Evolutionary conservation across 176 grass and related monocot species (phyloP).

Genomic region (Lolium perenne): DNA sequence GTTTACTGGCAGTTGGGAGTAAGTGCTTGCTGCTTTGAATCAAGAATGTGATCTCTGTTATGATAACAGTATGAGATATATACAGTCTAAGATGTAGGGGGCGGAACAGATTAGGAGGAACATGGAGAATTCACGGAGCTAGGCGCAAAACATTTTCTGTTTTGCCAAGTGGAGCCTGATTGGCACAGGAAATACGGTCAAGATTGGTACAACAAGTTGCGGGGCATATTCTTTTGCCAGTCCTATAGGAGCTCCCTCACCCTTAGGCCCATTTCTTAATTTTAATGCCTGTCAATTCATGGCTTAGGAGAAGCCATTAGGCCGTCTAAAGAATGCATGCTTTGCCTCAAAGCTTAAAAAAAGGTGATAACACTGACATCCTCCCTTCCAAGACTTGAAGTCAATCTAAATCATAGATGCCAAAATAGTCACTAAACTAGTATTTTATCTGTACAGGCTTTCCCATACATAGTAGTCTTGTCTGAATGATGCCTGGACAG

Average conservation of each 20-base stretch:
- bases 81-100: constrained; percentile 47
- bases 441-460: constrained; percentile 18
- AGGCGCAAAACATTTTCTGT: constrained; percentile 31
- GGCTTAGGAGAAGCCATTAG: constrained; percentile 52
- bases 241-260: constrained; percentile 41
- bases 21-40: constrained; percentile 63
- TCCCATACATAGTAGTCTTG: constrained; percentile 11
- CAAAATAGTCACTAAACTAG: constrained; percentile 41
- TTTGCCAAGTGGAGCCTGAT: constrained; percentile 50
- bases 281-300: constrained; percentile 52
- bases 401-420: constrained; percentile 51
- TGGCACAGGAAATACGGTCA: constrained; percentile 49
- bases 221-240: constrained; percentile 54
- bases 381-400: constrained; percentile 46
- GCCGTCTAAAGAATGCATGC: constrained; percentile 26
- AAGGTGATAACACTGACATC: constrained; percentile 45
- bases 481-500: constrained; percentile 13
- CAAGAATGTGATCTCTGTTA: constrained; percentile 68
- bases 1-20: constrained; percentile 58
- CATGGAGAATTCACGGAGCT: constrained; percentile 40
- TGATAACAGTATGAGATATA: constrained; percentile 55
- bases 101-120: constrained; percentile 44
- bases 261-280: constrained; percentile 46
- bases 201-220: constrained; percentile 53
- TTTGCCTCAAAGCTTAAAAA: constrained; percentile 55